Evolutionary conservation across 192 early-diverging fungal genomes (phyloP).

Genomic region (Backusella macrospora): DNA sequence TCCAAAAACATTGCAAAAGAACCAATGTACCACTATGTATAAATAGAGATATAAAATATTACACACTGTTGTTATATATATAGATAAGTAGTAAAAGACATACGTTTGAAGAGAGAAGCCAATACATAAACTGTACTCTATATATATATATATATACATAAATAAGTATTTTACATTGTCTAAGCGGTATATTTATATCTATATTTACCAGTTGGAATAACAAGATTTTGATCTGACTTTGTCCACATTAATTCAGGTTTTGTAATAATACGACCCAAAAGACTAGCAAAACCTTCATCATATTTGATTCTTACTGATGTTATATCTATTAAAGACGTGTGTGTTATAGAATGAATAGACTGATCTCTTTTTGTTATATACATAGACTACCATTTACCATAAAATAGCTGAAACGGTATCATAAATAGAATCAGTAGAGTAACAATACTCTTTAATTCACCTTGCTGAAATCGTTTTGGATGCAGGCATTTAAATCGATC

Average conservation of each 20-base stretch:
- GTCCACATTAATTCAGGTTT: conserved; percentile 37
- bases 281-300: conserved; percentile 34
- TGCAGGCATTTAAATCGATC: conserved; percentile 36
- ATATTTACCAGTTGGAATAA: conserved; percentile 26
- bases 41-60: conserved; percentile 4
- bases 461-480: conserved; percentile 26
- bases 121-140: conserved; percentile 42
- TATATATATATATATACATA: conserved; percentile 10
- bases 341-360: too few relatives aligned
- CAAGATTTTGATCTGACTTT: conserved; percentile 7
- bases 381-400: conserved; percentile 25
- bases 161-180: not conserved
- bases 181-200: not conserved
- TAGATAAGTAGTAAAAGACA: not conserved
- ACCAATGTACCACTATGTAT: conserved; percentile 40
- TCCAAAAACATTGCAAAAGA: conserved; percentile 51
- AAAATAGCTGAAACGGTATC: conserved; percentile 38
- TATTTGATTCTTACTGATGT: conserved; percentile 38
- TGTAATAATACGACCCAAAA: conserved; percentile 16
- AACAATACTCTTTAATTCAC: conserved; percentile 38
- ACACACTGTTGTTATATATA: too few relatives aligned
- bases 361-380: too few relatives aligned
- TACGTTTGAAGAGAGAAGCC: conserved; percentile 50
- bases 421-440: conserved; percentile 37
- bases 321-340: too few relatives aligned